phyloP scores from a whole-genome alignment of 371 early-diverging fungal species.

The Enteropsectra breve region DNA sequence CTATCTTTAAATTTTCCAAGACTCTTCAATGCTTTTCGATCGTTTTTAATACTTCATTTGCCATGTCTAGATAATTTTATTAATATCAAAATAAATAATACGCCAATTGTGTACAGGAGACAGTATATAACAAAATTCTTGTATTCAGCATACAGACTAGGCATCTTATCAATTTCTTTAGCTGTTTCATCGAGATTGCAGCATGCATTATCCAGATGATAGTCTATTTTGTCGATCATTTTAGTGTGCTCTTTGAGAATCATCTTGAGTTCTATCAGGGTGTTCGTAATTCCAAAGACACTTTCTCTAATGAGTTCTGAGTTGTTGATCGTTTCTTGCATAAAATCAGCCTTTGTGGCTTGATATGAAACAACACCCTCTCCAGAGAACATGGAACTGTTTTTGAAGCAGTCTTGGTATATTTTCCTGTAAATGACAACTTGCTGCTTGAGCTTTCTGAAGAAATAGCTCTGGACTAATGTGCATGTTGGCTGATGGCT shows the following conservation, averaged over 20 bases:
- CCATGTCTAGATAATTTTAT: slow-evolving; percentile 18
- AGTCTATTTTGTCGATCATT: slow-evolving; percentile 51
- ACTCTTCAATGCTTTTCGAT: too few species aligned
- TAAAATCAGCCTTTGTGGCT: background rate
- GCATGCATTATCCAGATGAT: slow-evolving; percentile 37
- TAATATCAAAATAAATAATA: slow-evolving; percentile 7
- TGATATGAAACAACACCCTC: background rate
- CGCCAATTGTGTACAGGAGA: slow-evolving; percentile 11
- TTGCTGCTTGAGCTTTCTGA: background rate
- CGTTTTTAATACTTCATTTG: too few species aligned
- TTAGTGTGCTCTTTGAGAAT: slow-evolving; percentile 33
- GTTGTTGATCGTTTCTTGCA: slow-evolving; percentile 17
- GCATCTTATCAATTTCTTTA: slow-evolving; percentile 44
- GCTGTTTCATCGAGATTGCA: slow-evolving; percentile 43
- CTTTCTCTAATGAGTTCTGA: slow-evolving; percentile 33
- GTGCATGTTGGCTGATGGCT: background rate
- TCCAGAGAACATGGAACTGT: background rate
- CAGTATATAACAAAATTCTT: slow-evolving; percentile 50
- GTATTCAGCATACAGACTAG: slow-evolving; percentile 1
- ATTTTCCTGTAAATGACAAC: background rate
- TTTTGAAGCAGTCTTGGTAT: background rate
- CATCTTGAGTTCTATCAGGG: slow-evolving; percentile 51
- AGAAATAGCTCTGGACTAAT: background rate
- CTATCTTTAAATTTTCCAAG: too few species aligned
- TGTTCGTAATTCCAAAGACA: slow-evolving; percentile 46